Evolutionary conservation across 352 stramenopile species (phyloP), one percentile per base, ranked within the genome.

Genomic region (Phytophthora quininea): DNA sequence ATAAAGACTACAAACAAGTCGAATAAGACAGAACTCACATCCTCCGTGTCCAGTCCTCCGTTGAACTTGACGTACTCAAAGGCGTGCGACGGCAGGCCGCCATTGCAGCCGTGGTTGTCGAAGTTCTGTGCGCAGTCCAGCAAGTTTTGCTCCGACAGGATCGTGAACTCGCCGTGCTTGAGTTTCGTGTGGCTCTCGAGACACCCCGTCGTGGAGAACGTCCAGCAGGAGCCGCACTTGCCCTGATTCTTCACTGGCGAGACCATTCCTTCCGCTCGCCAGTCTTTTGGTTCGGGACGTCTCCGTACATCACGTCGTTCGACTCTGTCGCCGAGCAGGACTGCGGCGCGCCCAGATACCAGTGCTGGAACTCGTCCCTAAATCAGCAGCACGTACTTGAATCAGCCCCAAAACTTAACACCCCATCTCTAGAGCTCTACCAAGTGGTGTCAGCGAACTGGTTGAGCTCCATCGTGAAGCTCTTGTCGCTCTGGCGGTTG

Each of bases 231-330:
- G 53, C 98, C 97, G 76, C 98, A 99, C 37, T 93, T 86, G 56
- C 96, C 98, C 76, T 99, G 98, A 74, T 99, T 98, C 80, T 99
- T 99, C 5, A 99, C 95, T 1, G 88, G 84, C 12, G 97, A 99
- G 9, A 99, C 97, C 12, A 84, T 91, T 52, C 96, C 97, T 49
- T 97, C 83, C 3, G 61, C 64, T 53, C 86, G 80, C 98, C 98
- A 99, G 85, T 99, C 96, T 37, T 98, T 93, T 89, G 76, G 2
- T 86, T 76, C 0, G 95, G 93, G 2, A 97, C 76, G n/a, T 87
- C 67, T 2, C 27, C 54, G 46, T 80, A 83, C 46, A 61, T 31
- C 5, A 77, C 49, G 10, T 37, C 15, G 32, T 67, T 74, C 4
- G 54, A 77, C 58, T 68, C 62, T 4, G 86, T 92, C 6, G 86